A percentile compares a stretch with the other conserved stretches of the same genome.
These are phyloP conservation scores for Boechera divaricarpa DNA, from an alignment of 345 rosid species.

Conservation along the genomic window DNA sequence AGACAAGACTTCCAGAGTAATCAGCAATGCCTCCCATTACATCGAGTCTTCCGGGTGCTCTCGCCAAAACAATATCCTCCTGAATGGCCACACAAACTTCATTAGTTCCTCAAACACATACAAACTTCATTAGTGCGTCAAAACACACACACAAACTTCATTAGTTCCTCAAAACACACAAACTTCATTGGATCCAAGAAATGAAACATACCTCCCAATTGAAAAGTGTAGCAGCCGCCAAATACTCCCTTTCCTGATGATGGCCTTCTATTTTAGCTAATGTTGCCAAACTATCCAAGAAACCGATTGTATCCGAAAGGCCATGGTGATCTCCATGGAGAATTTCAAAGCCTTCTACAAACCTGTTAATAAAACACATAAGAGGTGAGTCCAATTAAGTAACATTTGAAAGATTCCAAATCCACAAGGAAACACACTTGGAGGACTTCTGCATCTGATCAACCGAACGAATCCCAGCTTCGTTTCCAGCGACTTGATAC, in stretches of 20 bases:
- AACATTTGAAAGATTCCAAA: background rate
- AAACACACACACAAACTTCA: too few relatives aligned
- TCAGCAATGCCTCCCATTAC: conserved; percentile 99
- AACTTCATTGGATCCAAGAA: background rate
- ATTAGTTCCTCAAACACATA: background rate
- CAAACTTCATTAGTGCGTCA: background rate
- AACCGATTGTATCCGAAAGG: conserved; percentile 68
- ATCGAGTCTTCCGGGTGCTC: conserved; percentile 96
- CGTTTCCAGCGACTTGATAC: conserved; percentile 81
- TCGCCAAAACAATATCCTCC: conserved; percentile 81
- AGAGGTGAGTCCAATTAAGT: background rate
- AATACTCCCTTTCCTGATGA: conserved; percentile 69
- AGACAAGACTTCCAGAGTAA: conserved; percentile 90
- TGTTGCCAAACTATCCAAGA: conserved; percentile 68
- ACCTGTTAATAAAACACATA: conserved; percentile 43
- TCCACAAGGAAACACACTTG: conserved; percentile 49
- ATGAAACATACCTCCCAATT: conserved; percentile 73
- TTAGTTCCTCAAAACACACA: too few relatives aligned
- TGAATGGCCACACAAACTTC: conserved; percentile 38
- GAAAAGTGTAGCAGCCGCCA: conserved; percentile 87
- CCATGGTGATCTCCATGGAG: conserved; percentile 83
- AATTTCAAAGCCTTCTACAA: conserved; percentile 74
- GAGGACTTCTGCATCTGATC: conserved; percentile 42
- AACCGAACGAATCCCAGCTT: conserved; percentile 51
- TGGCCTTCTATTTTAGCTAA: conserved; percentile 61